Evolutionary conservation across 169 alveolate genomes (phyloP).

Genomic region (Eimeria falciformis): DNA sequence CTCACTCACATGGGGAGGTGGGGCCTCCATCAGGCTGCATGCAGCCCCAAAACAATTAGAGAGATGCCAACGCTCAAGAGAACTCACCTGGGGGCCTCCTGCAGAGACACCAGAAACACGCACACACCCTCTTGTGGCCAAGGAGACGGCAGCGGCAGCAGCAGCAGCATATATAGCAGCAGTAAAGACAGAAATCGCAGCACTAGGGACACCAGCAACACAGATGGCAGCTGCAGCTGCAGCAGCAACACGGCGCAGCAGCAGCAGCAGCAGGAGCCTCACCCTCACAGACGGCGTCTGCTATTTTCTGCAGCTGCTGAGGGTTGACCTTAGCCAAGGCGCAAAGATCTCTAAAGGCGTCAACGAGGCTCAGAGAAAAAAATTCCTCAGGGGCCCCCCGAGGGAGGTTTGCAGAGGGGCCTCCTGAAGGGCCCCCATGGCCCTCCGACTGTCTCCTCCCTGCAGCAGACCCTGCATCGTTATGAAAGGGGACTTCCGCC

Average conservation of each 20-base stretch:
- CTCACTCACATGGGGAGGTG: background rate
- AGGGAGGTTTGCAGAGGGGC: background rate
- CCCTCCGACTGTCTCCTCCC: background rate
- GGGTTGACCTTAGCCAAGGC: background rate
- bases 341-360: slow-evolving; percentile 1
- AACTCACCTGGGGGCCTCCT: slow-evolving; percentile 16
- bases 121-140: no score
- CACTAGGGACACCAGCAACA: slow-evolving; percentile 7
- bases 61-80: background rate
- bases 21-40: background rate
- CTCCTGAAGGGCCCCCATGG: background rate
- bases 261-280: slow-evolving; percentile 23
- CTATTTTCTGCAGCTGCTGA: background rate
- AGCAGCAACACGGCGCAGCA: slow-evolving; percentile 41
- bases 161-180: slow-evolving; percentile 26
- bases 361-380: background rate
- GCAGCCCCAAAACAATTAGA: slow-evolving; percentile 18
- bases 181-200: background rate
- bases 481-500: background rate
- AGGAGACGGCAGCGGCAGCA: background rate
- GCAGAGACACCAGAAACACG: background rate
- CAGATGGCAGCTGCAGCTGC: background rate
- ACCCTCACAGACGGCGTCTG: background rate
- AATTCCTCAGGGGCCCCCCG: background rate
- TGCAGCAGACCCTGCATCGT: background rate